Evolutionary conservation across 2,329 filamentous ascomycete species (phyloP), one percentile per base, ranked within the genome.

Genomic region (Purpureocillium takamizusanense): DNA sequence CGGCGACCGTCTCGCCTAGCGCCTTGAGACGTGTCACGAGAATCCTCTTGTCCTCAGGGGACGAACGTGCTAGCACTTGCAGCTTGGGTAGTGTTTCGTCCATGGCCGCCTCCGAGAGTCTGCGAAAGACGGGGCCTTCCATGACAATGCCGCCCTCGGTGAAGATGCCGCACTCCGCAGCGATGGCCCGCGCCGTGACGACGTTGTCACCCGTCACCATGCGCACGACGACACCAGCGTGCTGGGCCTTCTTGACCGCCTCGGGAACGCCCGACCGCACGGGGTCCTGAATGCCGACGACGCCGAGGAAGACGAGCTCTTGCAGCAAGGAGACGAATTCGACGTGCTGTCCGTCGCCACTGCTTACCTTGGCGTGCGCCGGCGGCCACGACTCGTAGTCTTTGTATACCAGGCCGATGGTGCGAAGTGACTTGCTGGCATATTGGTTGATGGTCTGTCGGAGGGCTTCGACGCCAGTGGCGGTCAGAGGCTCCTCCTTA

Each of bases 311-410:
- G 2, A 73, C 78, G 76, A 92, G 84, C 32, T 78, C 70, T 31
- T 67, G 61, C 33, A 71, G 61, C 7, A 39, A 14, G 10, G 37
- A 35, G 11, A 31, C 2, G 16, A 39, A 35, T 7, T 18, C 5
- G 18, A 36, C 35, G 8, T 37, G 38, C n/a, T 30, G 45, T 14
- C 77, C 70, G 41, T 35, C 21, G 21, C 21, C 6, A 10, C 21
- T 25, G 21, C 21, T 34, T 7, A 83, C 79, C 11, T 74, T 61
- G 14, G 70, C 78, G 31, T 72, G 63, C 43, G 82, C 74, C 14
- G 70, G 80, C n/a, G 84, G 83, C 76, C 81, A 86, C 38, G 62
- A 66, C 17, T 76, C 69, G 42, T 83, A 86, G 46, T 90, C 85
- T 33, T 75, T 73, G 57, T 85, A 88, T 4, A 83, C 69, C 45